Conservation (phyloP, 192 early-diverging fungal genomes). For the Podila verticillata region DNA sequence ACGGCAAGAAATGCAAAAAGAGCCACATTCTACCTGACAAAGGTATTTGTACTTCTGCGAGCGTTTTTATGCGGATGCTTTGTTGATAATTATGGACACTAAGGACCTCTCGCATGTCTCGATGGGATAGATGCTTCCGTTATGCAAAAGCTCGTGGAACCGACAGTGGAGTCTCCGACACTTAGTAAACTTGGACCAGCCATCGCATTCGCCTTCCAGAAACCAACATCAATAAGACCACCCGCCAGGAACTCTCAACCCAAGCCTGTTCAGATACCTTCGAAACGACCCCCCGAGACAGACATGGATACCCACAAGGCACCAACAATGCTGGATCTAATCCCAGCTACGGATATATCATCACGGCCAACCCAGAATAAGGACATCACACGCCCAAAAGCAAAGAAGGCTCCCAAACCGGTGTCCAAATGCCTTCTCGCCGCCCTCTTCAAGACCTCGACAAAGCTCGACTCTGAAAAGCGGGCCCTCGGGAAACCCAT, state of each 20-base stretch:
- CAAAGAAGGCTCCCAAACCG: constrained; percentile 10
- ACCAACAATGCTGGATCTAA: not conserved
- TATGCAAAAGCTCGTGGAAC: constrained; percentile 6
- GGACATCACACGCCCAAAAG: not conserved
- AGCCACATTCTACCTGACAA: constrained; percentile 38
- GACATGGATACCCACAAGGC: not conserved
- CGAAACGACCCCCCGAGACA: not conserved
- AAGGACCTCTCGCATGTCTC: not conserved
- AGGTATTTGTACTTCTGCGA: constrained; percentile 3
- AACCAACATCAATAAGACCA: constrained; percentile 9
- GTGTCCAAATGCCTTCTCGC: constrained; percentile 13
- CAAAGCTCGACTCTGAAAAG: not conserved
- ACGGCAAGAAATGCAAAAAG: constrained; percentile 45
- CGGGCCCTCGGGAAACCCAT: not conserved
- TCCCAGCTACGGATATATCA: no score
- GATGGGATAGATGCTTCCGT: constrained; percentile 16
- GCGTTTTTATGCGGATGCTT: not conserved
- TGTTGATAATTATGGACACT: no score
- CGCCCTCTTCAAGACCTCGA: constrained; percentile 23
- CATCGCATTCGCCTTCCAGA: constrained; percentile 27
- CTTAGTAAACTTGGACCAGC: constrained; percentile 10
- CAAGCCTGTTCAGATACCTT: not conserved
- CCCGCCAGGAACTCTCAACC: not conserved
- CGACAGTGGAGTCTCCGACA: not conserved
- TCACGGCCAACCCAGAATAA: no score